These are phyloP conservation scores for Calonectria montana DNA, from an alignment of 2,329 filamentous ascomycete genomes.

Conservation along the genomic window DNA sequence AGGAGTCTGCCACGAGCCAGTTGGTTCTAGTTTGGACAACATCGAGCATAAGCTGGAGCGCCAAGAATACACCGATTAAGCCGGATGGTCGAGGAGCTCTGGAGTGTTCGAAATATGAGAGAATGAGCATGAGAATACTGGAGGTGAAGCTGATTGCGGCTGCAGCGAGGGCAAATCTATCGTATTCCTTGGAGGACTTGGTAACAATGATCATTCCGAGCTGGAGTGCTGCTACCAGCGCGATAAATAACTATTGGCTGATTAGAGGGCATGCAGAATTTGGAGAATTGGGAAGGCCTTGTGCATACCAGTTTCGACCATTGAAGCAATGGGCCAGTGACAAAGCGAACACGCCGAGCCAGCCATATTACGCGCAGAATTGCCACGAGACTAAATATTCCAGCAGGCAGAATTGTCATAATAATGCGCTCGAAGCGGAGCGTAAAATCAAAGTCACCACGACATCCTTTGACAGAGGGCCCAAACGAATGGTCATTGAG, in stretches of 20 bases:
- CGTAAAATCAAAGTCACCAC: slow-evolving; percentile 59
- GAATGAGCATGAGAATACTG: not conserved
- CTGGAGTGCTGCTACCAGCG: not conserved
- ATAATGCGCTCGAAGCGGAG: slow-evolving; percentile 57
- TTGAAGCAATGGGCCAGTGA: not conserved
- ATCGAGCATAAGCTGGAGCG: slow-evolving; percentile 30
- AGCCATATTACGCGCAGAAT: slow-evolving; percentile 6
- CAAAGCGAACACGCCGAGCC: not conserved
- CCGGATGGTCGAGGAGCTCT: slow-evolving; percentile 33
- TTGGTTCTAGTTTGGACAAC: slow-evolving; percentile 27
- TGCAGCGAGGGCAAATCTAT: not conserved
- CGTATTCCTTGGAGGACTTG: not conserved
- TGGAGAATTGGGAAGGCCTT: not conserved
- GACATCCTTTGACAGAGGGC: slow-evolving; percentile 54
- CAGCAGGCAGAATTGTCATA: slow-evolving; percentile 52
- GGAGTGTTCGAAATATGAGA: slow-evolving; percentile 34
- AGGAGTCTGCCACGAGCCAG: not conserved
- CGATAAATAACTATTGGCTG: not conserved
- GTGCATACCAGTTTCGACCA: not conserved
- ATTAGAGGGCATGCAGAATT: not conserved
- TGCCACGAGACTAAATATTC: slow-evolving; percentile 41
- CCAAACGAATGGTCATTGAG: slow-evolving; percentile 52
- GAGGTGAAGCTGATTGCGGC: not conserved
- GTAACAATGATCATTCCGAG: not conserved
- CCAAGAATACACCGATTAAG: slow-evolving; percentile 29